Conservation (phyloP, 2,329 filamentous ascomycete genomes). For the Drechslera avenae region DNA sequence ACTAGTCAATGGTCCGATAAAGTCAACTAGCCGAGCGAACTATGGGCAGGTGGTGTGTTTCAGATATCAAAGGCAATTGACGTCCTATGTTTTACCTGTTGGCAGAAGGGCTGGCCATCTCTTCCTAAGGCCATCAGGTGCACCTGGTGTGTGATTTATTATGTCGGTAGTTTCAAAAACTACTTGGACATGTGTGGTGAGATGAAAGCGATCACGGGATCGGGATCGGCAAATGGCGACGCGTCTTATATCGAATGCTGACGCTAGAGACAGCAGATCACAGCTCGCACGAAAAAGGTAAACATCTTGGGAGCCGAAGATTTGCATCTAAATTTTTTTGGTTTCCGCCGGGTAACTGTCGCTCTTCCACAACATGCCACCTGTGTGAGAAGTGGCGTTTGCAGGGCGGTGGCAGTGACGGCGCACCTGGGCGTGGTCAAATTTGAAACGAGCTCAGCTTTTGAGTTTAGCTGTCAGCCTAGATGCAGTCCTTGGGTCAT, state of each 20-base stretch:
- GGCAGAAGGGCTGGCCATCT: neutral
- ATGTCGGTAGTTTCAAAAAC: neutral
- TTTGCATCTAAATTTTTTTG: neutral
- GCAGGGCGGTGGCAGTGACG: neutral
- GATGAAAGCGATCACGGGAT: too few species aligned
- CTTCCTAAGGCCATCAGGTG: neutral
- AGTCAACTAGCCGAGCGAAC: neutral
- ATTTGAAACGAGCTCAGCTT: too few species aligned
- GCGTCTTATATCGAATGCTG: too few species aligned
- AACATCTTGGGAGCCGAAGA: neutral
- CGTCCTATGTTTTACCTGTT: constrained; percentile 1
- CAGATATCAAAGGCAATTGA: neutral
- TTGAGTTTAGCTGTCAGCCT: too few species aligned
- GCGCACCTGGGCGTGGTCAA: too few species aligned
- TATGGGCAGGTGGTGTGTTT: constrained; percentile 1
- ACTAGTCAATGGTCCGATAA: neutral
- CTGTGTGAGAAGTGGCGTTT: neutral
- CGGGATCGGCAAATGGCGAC: too few species aligned
- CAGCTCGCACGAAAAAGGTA: neutral
- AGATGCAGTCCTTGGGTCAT: too few species aligned
- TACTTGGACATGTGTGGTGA: too few species aligned
- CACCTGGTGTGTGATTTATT: neutral
- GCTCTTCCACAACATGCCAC: neutral
- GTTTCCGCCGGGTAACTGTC: neutral
- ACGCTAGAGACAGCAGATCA: neutral